Evolutionary conservation across 2,329 filamentous ascomycete species (phyloP), one percentile per base, ranked within the genome.

Genomic region (Cadophora gregata): DNA sequence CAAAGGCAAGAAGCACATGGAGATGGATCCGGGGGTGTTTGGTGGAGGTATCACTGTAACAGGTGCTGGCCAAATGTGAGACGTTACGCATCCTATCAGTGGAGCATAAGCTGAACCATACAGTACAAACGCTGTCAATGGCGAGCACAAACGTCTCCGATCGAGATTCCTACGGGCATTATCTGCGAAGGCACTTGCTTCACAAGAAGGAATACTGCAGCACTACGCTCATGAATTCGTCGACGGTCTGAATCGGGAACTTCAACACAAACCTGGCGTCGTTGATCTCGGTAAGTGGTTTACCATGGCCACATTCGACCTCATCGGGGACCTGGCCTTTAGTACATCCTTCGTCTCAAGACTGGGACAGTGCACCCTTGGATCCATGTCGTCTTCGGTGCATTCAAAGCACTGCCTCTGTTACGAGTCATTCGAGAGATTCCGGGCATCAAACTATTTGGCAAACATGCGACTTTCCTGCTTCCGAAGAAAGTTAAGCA

Each of bases 281-380:
- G n/a, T 60, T 50, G 38, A 60, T 24, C 3, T 63, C 9, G 33
- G 47, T 3, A 21, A 53, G 7, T 63, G 61, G 61, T 63, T 38
- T 10, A 55, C n/a, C 24, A 42, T 53, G 47, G 31, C 36, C 19
- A 55, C 61, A 24, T 63, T 63, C 50, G 61, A 63, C n/a, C 24
- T 63, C 31, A 55, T 63, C 24, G 36, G 24, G 6, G 61, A 63
- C 25, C n/a, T 63, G 31, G 33, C 48, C 14, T 63, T 63, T 27
- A 33, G 48, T 33, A 27, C 42, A 29, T 55, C 61, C 4, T 63
- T 63, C 24, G 50, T n/a, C 21, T 63, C 9, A 51, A 63, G n/a
- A 55, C 27, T 5, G 29, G 47, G 6, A 56, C 31, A 0, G 16
- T 55, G 4, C 61, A 63, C 33, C 61, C 61, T 3, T 63, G 61